Evolutionary conservation across 2,329 filamentous ascomycete genomes (phyloP), one percentile per base, ranked within the genome.

Genomic region (Ophiostoma sp.): DNA sequence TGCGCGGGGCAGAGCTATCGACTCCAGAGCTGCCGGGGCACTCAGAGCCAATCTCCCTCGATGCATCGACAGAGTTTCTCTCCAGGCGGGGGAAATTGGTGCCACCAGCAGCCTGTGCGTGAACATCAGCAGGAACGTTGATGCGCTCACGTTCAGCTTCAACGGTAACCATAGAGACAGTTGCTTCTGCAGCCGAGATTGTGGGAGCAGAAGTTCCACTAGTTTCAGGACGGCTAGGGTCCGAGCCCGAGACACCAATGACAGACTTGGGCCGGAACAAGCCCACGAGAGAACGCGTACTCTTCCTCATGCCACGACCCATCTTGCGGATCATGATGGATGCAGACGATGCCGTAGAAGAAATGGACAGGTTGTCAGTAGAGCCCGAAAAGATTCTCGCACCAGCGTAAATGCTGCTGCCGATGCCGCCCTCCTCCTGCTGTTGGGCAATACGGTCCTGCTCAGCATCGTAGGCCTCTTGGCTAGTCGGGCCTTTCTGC

Each of bases 251-350:
- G 27, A 90, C 88, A 41, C 93, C 94, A 75, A 94, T 86, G 20
- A 96, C 85, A 0, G 94, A 98, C 79, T 98, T 99, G 0, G 95
- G 94, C 73, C 95, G 86, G 82, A 99, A 99, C 8, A 99, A 84
- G 35, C 95, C 95, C 74, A 96, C 96, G 69, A 99, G 87, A 33
- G 94, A 97, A 67, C 94, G 87, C 23, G 90, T 91, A 68, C 93
- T 90, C 80, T 95, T 96, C 85, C 97, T 98, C 88, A 98, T 91
- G n/a, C 94, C 94, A 74, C 93, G 93, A 70, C 95, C 95, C 95
- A 99, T 99, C 83, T 99, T 99, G 69, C 95, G 89, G 74, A 99
- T 91, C 92, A 96, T 96, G 75, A 96, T 89, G 39, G 93, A 96
- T 44, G 92, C 92, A 27, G 92, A 96, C 7, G 93, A 96, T 27